Conservation (phyloP, 1,284 basidiomycete genomes). For the Fomitopsis palustris region DNA sequence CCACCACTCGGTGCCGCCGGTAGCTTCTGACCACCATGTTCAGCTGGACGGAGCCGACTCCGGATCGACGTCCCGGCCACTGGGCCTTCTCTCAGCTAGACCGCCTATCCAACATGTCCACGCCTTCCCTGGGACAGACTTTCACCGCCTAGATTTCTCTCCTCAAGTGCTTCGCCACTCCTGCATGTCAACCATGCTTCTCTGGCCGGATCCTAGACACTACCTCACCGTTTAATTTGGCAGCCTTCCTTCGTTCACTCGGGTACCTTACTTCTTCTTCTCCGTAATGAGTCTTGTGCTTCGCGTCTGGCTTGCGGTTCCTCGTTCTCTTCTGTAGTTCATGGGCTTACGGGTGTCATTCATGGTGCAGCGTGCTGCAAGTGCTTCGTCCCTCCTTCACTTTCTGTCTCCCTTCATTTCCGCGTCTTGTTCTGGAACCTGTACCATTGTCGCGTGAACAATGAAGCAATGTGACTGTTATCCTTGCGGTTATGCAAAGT, state of each 20-base stretch:
- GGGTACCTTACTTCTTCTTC: not conserved
- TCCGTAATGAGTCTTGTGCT: not conserved
- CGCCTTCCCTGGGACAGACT: constrained; percentile 7
- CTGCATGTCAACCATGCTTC: not conserved
- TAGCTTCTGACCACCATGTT: not conserved
- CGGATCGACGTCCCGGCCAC: not conserved
- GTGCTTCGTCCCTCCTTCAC: not conserved
- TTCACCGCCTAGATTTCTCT: constrained; percentile 5
- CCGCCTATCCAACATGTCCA: constrained; percentile 9
- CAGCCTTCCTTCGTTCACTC: not conserved
- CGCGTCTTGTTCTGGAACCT: not conserved
- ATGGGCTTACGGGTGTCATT: not conserved
- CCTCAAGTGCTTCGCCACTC: not conserved
- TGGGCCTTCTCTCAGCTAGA: constrained; percentile 8
- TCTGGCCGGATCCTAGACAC: not conserved
- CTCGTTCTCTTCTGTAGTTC: not conserved
- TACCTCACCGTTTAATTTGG: not conserved
- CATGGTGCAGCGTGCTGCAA: not conserved
- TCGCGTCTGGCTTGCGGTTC: not conserved
- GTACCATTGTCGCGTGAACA: not conserved
- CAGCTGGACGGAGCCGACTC: constrained; percentile 6
- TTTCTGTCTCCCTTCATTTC: not conserved
- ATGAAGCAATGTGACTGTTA: not conserved
- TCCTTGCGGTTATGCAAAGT: not conserved
- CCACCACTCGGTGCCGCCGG: too few species aligned